Base-by-base conservation (phyloP, 2,329 filamentous ascomycete species). In the Sphaerulina musiva region DNA sequence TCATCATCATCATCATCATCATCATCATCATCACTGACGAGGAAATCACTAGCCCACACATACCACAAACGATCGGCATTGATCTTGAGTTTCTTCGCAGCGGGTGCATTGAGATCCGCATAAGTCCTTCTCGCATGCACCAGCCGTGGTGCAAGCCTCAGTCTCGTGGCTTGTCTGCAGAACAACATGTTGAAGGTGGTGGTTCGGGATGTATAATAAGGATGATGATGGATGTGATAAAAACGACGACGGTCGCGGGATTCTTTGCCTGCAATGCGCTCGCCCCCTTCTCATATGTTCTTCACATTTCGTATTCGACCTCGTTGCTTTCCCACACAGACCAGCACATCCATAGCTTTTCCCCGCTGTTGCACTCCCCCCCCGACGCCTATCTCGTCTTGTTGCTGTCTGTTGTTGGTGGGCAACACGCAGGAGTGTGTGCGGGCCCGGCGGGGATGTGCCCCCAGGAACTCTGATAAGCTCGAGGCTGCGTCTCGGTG, bases 31-130 rank as follows among this genome's bases (percentile, higher is more conserved):
- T 17, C 14, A 17, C 14, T 17, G 14, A 17, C 14, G 14, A 17
- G 14, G 14, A 17, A 17, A 17, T 17, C 14, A 17, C 14, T 17
- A 17, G 14, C 14, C 14, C 14, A 20, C 4, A 14, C 45, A 32
- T 17, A 51, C 57, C 57, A 58, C 1, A 58, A 39, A 4, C 56
- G 29, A 12, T 58, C 56, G n/a, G 43, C 40, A 34, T 58, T 58
- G 42, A 56, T 45, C 51, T 58, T 58, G 26, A 56, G 43, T 43
- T 55, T 55, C 26, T 55, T 47, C 17, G 53, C 53, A 49, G 53
- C 53, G 12, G 53, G 43, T 8, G 53, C 36, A 32, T 55, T 55
- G 12, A 49, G 41, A 44, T 44, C 41, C n/a, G 41, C 41, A 26
- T 44, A 44, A 14, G 41, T 26, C 41, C 41, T 17, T 20, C 41